Conservation (phyloP, 345 rosid genomes). For the Eucalyptus sideroxylon region DNA sequence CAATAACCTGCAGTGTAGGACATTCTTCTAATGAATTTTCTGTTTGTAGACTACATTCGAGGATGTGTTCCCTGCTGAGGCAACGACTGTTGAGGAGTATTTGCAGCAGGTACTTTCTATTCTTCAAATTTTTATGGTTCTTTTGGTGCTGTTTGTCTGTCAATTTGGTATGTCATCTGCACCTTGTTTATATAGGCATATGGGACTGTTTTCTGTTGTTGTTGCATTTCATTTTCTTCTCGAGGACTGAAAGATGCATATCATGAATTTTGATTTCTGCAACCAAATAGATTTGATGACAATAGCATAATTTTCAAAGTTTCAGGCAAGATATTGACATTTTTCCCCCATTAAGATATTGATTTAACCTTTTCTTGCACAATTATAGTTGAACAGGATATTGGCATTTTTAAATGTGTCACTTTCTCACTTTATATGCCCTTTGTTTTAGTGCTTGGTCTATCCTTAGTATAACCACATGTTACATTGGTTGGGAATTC, state of each 20-base stretch:
- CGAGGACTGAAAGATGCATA: neutral
- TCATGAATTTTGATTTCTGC: neutral
- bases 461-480: neutral
- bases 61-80: slow-evolving; percentile 98
- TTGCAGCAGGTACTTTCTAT: slow-evolving; percentile 68
- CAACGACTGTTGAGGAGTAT: slow-evolving; percentile 88
- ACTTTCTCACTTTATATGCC: neutral
- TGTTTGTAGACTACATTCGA: slow-evolving; percentile 71
- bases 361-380: neutral
- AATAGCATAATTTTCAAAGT: neutral
- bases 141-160: neutral
- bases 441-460: neutral
- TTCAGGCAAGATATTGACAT: neutral
- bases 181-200: neutral
- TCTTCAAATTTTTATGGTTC: neutral
- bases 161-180: neutral
- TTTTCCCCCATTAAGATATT: neutral
- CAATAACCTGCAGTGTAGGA: neutral
- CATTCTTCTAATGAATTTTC: neutral
- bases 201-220: neutral
- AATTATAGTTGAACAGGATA: neutral
- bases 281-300: neutral
- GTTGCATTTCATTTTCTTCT: neutral
- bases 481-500: neutral
- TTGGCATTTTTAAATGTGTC: neutral